Conservation (phyloP, 495 filamentous ascomycete species). For the Staphylotrichum longicolle region DNA sequence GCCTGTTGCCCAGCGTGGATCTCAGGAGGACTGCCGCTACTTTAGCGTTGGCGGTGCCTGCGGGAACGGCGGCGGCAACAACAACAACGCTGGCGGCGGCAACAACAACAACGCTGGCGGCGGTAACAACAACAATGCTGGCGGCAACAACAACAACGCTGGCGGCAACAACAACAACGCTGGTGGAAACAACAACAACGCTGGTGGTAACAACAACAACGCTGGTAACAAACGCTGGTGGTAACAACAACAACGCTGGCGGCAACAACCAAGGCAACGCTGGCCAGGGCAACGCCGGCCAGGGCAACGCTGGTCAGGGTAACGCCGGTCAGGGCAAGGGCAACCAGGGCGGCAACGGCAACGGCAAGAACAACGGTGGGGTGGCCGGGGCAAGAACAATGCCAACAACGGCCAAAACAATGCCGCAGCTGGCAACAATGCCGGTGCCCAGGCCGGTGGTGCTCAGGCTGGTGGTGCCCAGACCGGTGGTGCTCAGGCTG, state of each 20-base stretch:
- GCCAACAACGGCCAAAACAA: constrained; percentile 4
- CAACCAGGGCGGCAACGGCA: constrained; percentile 1
- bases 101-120: constrained; percentile 17
- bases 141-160: constrained; percentile 21
- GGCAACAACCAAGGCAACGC: constrained; percentile 14
- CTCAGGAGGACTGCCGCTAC: constrained; percentile 69
- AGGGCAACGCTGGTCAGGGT: neutral
- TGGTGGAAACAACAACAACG: constrained; percentile 10
- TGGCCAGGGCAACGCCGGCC: constrained; percentile 8
- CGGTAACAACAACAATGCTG: constrained; percentile 26
- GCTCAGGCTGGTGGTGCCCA: neutral
- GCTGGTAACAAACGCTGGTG: constrained; percentile 13
- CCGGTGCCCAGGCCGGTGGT: neutral
- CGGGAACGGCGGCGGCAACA: constrained; percentile 22
- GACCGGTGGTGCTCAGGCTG: no score
- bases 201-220: constrained; percentile 11
- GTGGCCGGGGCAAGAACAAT: constrained; percentile 8
- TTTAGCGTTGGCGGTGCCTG: constrained; percentile 50
- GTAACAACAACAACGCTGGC: constrained; percentile 3
- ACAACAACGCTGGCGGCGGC: constrained; percentile 26
- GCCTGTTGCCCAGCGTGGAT: constrained; percentile 72
- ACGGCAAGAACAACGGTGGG: constrained; percentile 2
- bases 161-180: constrained; percentile 16
- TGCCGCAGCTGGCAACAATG: constrained; percentile 2
- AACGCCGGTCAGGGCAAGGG: constrained; percentile 3